Evolutionary conservation across 2,329 filamentous ascomycete genomes (phyloP).

Genomic region (Chaetomium sp.): DNA sequence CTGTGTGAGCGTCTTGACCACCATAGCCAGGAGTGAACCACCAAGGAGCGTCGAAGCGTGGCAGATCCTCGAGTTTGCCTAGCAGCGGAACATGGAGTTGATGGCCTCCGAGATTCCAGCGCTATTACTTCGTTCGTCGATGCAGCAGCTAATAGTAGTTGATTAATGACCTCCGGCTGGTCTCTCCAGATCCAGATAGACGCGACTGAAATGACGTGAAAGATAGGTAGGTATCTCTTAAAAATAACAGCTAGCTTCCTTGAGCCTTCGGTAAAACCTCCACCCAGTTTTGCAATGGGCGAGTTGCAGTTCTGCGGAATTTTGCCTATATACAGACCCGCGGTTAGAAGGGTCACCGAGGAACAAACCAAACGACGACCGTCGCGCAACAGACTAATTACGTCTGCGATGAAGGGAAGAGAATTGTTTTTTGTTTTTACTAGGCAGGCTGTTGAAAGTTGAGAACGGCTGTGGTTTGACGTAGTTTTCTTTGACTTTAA

Average conservation of each 20-base stretch:
- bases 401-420: no score
- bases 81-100: conserved; percentile 15
- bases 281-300: no score
- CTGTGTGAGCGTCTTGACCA: no score
- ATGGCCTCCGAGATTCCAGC: conserved; percentile 13
- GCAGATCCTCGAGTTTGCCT: conserved; percentile 1
- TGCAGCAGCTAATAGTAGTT: conserved; percentile 11
- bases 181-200: background rate
- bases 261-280: no score
- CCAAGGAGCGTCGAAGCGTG: background rate
- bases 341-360: no score
- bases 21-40: background rate
- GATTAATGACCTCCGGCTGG: background rate
- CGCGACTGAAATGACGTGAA: background rate
- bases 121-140: conserved; percentile 10
- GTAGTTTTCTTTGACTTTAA: background rate
- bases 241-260: no score
- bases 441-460: background rate
- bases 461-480: background rate
- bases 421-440: no score
- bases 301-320: no score
- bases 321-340: no score
- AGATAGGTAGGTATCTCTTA: no score
- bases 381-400: no score
- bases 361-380: no score